Evolutionary conservation across 2,329 filamentous ascomycete species (phyloP), one percentile per base, ranked within the genome.

Genomic region (Aureobasidium sp.): DNA sequence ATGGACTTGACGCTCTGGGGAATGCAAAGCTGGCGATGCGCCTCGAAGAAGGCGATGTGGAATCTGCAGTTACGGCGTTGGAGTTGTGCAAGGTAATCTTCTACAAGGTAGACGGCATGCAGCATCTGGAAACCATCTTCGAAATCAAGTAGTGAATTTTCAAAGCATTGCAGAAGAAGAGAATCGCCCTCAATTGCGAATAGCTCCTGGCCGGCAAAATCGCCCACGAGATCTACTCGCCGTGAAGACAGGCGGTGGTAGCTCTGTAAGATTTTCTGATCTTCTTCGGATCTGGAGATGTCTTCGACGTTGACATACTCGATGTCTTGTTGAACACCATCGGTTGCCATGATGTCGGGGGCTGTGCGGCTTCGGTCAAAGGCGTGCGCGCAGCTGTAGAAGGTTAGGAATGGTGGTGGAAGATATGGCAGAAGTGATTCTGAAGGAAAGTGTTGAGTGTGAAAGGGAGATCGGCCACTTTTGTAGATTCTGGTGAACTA

Each of bases 121-220:
- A 91, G 77, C 7, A 91, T 71, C 71, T 91, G 88, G 62, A 88
- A 86, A 0, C 87, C 88, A 54, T 77, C 78, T 81, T 80, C 67
- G 65, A 89, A 88, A 68, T 91, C 85, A 44, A 91, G 81, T 27
- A 81, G 77, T 11, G 80, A 75, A 65, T 87, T 79, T n/a, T 76
- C 74, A 51, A 91, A 82, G 67, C 82, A 86, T 62, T 88, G 75
- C 7, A 84, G 75, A 11, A 91, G 75, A n/a, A 91, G 72, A 0
- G 87, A 87, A 67, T 92, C 87, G 34, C 88, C 88, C 65, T 91
- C 86, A 34, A 91, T 81, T 27, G 87, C 76, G 69, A 91, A 91
- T 11, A 87, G 78, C 69, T 90, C 88, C 63, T 83, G 84, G 27
- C 89, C 88, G 3, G 86, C 87, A 72, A 89, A 91, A 69, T 91